A percentile compares a stretch with the other conserved stretches of the same genome.
These are phyloP conservation scores for Helichrysum umbraculigerum DNA, from an alignment of 129 eudicot genomes.

Conservation along the genomic window DNA sequence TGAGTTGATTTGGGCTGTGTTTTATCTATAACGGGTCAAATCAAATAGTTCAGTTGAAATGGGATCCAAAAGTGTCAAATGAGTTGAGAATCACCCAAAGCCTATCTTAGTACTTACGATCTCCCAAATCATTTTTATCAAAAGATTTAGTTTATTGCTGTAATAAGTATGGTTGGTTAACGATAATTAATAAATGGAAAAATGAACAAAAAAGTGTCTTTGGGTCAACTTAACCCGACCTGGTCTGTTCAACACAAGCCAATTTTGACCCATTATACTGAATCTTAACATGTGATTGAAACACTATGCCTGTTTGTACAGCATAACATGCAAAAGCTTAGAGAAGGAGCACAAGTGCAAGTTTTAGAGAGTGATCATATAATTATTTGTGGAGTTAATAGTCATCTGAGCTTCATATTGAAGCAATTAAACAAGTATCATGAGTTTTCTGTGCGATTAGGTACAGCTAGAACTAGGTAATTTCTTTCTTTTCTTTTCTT, in stretches of 20 bases:
- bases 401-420: constrained; percentile 78
- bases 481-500: constrained; percentile 7
- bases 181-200: too few relatives aligned
- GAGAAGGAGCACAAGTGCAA: constrained; percentile 98
- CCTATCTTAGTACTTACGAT: too few relatives aligned
- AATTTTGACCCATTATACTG: background rate
- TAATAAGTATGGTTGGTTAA: background rate
- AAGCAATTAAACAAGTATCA: constrained; percentile 95
- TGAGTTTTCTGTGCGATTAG: constrained; percentile 89
- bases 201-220: background rate
- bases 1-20: background rate
- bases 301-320: constrained; percentile 38
- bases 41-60: too few relatives aligned
- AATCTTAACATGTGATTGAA: constrained; percentile 20
- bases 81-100: too few relatives aligned
- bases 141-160: background rate
- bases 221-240: background rate
- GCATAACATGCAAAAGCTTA: constrained; percentile 87
- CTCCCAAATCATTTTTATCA: too few relatives aligned
- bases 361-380: constrained; percentile 92
- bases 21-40: background rate
- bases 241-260: background rate
- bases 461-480: constrained; percentile 96
- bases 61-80: too few relatives aligned
- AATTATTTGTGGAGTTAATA: constrained; percentile 90